phyloP scores from a whole-genome alignment of 176 grass and related monocot species.

The Raddia distichophylla region DNA sequence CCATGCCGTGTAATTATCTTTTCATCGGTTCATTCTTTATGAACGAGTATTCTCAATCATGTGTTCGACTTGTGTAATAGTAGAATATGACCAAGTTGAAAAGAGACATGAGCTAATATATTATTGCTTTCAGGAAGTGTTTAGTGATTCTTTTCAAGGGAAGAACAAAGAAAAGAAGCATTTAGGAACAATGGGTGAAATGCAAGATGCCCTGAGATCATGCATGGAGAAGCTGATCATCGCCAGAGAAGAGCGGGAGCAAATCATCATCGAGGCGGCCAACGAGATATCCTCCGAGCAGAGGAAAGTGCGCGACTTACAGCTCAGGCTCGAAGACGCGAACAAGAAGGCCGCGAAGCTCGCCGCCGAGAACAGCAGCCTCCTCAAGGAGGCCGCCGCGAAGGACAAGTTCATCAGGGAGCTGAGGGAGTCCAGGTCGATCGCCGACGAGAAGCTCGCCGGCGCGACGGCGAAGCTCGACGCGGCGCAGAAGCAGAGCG shows the following conservation, averaged over 20 bases:
- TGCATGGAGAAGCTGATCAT: slow-evolving; percentile 62
- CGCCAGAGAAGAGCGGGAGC: slow-evolving; percentile 68
- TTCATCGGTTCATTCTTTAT: background rate
- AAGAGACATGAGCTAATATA: slow-evolving; percentile 2
- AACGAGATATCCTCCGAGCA: slow-evolving; percentile 64
- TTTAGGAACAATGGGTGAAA: slow-evolving; percentile 43
- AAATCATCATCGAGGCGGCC: slow-evolving; percentile 59
- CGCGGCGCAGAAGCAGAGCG: slow-evolving; percentile 59
- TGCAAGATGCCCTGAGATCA: slow-evolving; percentile 54
- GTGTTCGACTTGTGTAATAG: background rate
- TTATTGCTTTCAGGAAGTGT: slow-evolving; percentile 18
- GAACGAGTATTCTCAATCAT: background rate
- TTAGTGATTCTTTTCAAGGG: slow-evolving; percentile 17
- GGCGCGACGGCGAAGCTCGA: slow-evolving; percentile 58
- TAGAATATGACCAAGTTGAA: background rate
- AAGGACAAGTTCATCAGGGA: slow-evolving; percentile 68
- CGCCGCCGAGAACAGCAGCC: slow-evolving; percentile 54
- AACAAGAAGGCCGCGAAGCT: slow-evolving; percentile 59
- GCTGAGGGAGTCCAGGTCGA: slow-evolving; percentile 47
- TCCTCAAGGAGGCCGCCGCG: slow-evolving; percentile 43
- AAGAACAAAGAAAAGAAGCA: slow-evolving; percentile 40
- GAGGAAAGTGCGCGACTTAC: slow-evolving; percentile 46
- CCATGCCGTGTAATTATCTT: background rate
- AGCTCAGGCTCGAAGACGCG: slow-evolving; percentile 51
- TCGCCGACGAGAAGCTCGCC: slow-evolving; percentile 42